Base-by-base conservation (phyloP, 441 rosid genomes). In the Populus hybrid region DNA sequence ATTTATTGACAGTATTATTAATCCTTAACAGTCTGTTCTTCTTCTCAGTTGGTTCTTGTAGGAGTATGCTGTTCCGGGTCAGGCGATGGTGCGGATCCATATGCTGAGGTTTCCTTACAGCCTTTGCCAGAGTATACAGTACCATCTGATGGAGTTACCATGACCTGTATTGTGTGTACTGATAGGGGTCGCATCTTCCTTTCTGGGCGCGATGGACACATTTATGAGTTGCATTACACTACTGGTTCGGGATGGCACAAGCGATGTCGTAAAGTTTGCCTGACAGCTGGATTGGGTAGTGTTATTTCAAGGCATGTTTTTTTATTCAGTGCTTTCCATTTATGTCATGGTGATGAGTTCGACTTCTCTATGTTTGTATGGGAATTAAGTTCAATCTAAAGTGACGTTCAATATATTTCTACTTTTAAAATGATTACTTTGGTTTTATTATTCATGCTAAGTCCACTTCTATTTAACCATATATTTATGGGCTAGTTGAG, bases 171-270 rank as follows among this genome's bases (percentile, higher is more conserved):
- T 53, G 84, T 92, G 35, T 92, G 95, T 80, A 89, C 98, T 45
- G 91, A 87, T 79, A 93, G 84, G 82, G 98, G 98, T 71, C 91
- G 98, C 23, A 89, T 96, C 84, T 91, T 94, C 89, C 83, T 93
- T 81, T 91, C 98, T 74, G 99, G 98, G 74, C 97, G 98, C 70
- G 98, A 96, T 84, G 95, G 97, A 40, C 98, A 94, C 81, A 87
- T 96, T 61, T 96, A 96, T 79, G 99, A 96, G 84, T 81, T 94
- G 79, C 84, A 81, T 59, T 94, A 96, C 84, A 88, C 94, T 23
- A 88, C 97, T 74, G 94, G 96, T 76, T 93, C 98, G 23, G 93
- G 95, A 61, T 94, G 98, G 98, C 87, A 93, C 75, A 93, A 90
- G 82, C 89, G 93, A 21, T 96, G 97, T 74, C 93, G 97, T 59